Evolutionary conservation across 768 basidiomycete species (phyloP).

Genomic region (Leccinellum albellum): DNA sequence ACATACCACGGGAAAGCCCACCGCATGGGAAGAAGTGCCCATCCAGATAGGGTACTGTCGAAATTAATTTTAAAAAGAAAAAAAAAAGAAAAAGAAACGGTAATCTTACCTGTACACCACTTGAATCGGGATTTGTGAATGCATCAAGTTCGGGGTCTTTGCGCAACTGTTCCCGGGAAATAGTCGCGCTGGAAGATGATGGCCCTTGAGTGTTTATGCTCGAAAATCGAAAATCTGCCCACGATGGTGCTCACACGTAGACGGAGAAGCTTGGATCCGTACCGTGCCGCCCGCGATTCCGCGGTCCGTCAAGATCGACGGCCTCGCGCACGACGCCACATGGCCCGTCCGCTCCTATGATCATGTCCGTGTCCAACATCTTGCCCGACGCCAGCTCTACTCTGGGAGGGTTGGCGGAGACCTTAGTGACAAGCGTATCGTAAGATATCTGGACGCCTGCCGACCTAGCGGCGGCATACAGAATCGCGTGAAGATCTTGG

Average conservation of each 20-base stretch:
- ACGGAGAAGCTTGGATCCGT: slow-evolving; percentile 28
- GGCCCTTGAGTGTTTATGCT: slow-evolving; percentile 2
- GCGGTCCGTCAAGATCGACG: slow-evolving; percentile 19
- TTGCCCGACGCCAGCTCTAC: slow-evolving; percentile 41
- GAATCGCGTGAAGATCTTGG: slow-evolving; percentile 45
- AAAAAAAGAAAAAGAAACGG: not conserved
- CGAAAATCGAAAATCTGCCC: not conserved
- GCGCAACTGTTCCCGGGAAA: slow-evolving; percentile 38
- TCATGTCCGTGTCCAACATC: slow-evolving; percentile 42
- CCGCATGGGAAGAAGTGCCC: slow-evolving; percentile 13
- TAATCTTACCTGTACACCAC: slow-evolving; percentile 13
- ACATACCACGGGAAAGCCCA: slow-evolving; percentile 18
- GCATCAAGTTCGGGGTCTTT: slow-evolving; percentile 38
- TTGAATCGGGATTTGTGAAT: slow-evolving; percentile 11
- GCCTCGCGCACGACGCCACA: slow-evolving; percentile 37
- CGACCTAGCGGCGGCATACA: slow-evolving; percentile 43
- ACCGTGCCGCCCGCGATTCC: slow-evolving; percentile 19
- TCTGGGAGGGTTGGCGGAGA: slow-evolving; percentile 27
- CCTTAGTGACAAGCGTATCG: slow-evolving; percentile 32
- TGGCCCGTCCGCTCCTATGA: slow-evolving; percentile 58
- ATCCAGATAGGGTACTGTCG: slow-evolving; percentile 20
- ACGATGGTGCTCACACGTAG: slow-evolving; percentile 37
- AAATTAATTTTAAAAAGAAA: not conserved
- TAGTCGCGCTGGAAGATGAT: slow-evolving; percentile 30
- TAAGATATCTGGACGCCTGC: slow-evolving; percentile 47